Evolutionary conservation across 164 flowering plant genomes (phyloP), one percentile per base, ranked within the genome.

Genomic region (Tinospora cordifolia): DNA sequence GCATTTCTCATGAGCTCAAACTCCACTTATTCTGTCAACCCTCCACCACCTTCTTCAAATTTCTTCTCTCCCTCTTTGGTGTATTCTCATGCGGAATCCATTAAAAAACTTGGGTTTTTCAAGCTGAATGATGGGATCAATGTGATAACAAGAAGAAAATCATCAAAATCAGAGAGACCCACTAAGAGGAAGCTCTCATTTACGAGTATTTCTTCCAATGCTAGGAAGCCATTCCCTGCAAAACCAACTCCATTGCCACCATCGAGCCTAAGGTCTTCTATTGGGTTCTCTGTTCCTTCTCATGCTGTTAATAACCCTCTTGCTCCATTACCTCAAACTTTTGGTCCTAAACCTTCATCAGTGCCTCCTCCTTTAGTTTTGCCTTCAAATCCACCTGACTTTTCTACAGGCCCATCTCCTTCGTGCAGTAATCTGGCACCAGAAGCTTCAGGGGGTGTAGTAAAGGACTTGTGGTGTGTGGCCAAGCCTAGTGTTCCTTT

Each of bases 401-500:
- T 69, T 25, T 71, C 57, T 30, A 24, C 73, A 8, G 22, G 76
- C 71, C 44, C 41, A 14, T 90, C 93, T 12, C 96, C 92, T 6
- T 4, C 36, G 4, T 84, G 91, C 71, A 72, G 51, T 36, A 8
- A 79, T 83, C 4, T 84, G 2, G 73, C 76, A 0, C 81, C 87
- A 0, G 66, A 27, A 26, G 24, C 68, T 11, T 77, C 76, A 69
- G 73, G 36, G 49, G 69, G 39, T 51, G 68, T 46, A 54, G 68
- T 46, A 54, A 72, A 77, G 65, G 81, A 74, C 67, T 58, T 84
- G 38, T 94, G 99, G 99, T 94, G 99, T 78, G 97, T 94, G 71
- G 95, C 97, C 0, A 94, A 90, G 82, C 95, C 97, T 5, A 88
- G 77, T 79, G 97, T 92, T 24, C 95, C 96, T 1, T 79, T 78